Evolutionary conservation across 305 asterid genomes (phyloP).

Genomic region (Fraxinus ornus): DNA sequence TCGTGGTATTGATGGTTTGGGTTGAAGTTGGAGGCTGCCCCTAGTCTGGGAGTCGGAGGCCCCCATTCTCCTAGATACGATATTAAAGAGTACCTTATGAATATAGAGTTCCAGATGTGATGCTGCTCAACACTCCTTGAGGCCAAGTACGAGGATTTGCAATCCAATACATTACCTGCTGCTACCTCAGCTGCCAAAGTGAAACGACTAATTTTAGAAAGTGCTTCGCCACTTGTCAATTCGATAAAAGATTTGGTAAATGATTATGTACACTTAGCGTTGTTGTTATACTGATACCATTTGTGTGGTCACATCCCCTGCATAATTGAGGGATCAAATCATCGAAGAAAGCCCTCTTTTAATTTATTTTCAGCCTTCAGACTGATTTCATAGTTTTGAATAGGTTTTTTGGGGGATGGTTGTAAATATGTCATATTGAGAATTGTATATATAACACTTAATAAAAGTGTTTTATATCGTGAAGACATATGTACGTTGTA

Average conservation of each 20-base stretch:
- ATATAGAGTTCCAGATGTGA: background rate
- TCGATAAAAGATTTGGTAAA: no score
- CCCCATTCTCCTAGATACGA: background rate
- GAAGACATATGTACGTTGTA: background rate
- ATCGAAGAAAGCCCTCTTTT: background rate
- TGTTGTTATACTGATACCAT: background rate
- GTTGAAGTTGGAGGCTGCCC: background rate
- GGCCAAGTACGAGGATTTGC: background rate
- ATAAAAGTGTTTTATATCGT: background rate
- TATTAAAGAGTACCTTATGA: background rate
- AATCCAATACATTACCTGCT: background rate
- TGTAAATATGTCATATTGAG: background rate
- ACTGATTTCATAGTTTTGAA: background rate
- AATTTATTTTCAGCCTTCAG: background rate
- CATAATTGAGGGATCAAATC: background rate
- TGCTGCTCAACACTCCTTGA: background rate
- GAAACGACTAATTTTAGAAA: background rate
- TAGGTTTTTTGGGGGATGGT: constrained; percentile 7
- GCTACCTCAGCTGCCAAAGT: background rate
- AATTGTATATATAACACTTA: background rate
- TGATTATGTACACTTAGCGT: no score
- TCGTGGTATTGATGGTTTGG: background rate
- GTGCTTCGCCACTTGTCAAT: background rate
- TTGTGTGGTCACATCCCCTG: background rate
- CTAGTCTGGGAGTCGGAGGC: background rate